phyloP scores from a whole-genome alignment of 2,329 filamentous ascomycete species.

The Metarhizium rileyi region DNA sequence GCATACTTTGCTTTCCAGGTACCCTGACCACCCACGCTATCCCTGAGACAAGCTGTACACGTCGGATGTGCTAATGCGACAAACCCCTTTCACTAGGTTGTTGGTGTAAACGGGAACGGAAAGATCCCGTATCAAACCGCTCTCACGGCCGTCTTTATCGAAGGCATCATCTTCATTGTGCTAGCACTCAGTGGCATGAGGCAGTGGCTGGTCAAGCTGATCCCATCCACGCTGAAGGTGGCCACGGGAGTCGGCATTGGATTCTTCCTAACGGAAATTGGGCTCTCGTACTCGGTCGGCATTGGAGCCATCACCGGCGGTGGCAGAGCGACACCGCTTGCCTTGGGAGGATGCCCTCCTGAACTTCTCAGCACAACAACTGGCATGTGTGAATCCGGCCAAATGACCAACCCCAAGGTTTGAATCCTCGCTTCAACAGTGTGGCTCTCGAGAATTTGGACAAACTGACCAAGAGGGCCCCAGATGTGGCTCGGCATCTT shows the following conservation, averaged over 20 bases:
- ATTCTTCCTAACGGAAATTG: constrained; percentile 53
- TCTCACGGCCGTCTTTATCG: constrained; percentile 54
- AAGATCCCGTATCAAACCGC: constrained; percentile 49
- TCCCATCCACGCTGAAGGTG: constrained; percentile 55
- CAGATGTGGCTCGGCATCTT: constrained; percentile 81
- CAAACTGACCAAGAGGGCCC: constrained; percentile 4
- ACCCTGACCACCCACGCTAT: not conserved
- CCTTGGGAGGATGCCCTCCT: constrained; percentile 63
- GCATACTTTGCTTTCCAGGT: constrained; percentile 57
- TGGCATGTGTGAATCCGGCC: constrained; percentile 45
- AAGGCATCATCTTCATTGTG: constrained; percentile 55
- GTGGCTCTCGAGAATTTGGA: not conserved
- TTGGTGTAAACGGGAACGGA: constrained; percentile 49
- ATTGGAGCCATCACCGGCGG: constrained; percentile 75
- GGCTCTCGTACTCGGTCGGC: constrained; percentile 67
- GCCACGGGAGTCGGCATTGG: constrained; percentile 58
- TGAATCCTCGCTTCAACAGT: constrained; percentile 10
- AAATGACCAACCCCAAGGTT: constrained; percentile 70
- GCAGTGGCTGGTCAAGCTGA: constrained; percentile 61
- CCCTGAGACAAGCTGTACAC: not conserved
- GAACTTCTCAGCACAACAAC: constrained; percentile 37
- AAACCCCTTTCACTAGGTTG: constrained; percentile 29
- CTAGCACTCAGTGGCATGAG: constrained; percentile 59
- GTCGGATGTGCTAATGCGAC: not conserved
- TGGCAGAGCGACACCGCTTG: constrained; percentile 54